These are phyloP conservation scores for Skeletonema grethae DNA, from an alignment of 108 stramenopile species.

Conservation along the genomic window DNA sequence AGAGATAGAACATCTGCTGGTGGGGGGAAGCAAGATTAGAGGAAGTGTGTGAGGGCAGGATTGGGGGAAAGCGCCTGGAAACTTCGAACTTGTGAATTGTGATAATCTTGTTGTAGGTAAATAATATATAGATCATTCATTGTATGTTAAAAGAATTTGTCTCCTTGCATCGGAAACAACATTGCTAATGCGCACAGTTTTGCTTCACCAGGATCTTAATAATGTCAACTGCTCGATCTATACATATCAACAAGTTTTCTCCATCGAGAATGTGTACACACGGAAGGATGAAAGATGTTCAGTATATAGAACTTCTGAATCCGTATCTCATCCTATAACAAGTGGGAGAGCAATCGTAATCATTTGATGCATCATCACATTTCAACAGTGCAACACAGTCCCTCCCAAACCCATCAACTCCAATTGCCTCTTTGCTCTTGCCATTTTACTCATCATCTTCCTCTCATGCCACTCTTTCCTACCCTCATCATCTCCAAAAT, in stretches of 20 bases:
- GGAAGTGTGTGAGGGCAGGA: too few relatives aligned
- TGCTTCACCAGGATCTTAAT: slow-evolving; percentile 9
- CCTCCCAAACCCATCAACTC: slow-evolving; percentile 60
- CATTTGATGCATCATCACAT: neutral
- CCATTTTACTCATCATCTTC: slow-evolving; percentile 89
- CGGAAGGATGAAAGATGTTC: neutral
- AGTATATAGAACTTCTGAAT: neutral
- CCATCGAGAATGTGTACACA: neutral
- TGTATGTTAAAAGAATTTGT: neutral
- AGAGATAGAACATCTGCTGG: slow-evolving; percentile 48
- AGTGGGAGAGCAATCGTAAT: too few relatives aligned
- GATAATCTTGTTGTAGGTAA: neutral
- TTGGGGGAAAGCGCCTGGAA: too few relatives aligned
- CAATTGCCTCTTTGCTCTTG: slow-evolving; percentile 72
- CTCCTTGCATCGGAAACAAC: neutral
- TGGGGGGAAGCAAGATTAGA: slow-evolving; percentile 22
- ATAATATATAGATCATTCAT: neutral
- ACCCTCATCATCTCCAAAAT: slow-evolving; percentile 68
- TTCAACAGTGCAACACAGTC: slow-evolving; percentile 50
- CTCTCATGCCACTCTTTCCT: slow-evolving; percentile 87
- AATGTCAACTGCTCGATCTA: slow-evolving; percentile 19
- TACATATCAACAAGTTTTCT: neutral
- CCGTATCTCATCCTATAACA: neutral
- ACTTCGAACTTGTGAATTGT: too few relatives aligned
- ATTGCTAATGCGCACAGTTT: too few relatives aligned